Evolutionary conservation across 192 early-diverging fungal species (phyloP).

Genomic region (Backusella mclennaniae): DNA sequence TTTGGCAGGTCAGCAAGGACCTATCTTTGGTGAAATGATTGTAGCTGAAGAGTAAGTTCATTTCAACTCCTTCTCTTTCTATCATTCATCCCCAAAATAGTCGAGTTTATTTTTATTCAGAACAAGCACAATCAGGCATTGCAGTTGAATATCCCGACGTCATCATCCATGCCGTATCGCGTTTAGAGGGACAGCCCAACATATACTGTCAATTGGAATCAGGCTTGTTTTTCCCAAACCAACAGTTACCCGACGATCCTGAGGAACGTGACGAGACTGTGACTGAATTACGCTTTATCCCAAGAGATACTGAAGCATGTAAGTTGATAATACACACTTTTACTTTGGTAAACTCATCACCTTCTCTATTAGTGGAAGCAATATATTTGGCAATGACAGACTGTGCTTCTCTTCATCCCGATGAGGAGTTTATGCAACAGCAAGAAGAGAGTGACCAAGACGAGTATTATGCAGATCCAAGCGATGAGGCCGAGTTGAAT

Average conservation of each 20-base stretch:
- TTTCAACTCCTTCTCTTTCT: too few species aligned
- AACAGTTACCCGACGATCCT: conserved; percentile 28
- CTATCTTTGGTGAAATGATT: conserved; percentile 45
- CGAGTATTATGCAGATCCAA: conserved; percentile 26
- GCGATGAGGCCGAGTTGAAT: conserved; percentile 38
- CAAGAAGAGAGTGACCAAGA: conserved; percentile 40
- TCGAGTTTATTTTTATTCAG: conserved; percentile 54
- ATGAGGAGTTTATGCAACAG: conserved; percentile 46
- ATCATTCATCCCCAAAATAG: conserved; percentile 22
- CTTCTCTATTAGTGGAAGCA: conserved; percentile 51
- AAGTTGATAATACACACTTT: conserved; percentile 7
- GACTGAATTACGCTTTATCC: conserved; percentile 59
- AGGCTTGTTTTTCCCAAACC: conserved; percentile 35
- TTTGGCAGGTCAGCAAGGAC: conserved; percentile 13
- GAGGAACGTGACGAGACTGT: conserved; percentile 46
- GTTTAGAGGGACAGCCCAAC: conserved; percentile 47
- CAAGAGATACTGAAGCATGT: conserved; percentile 55
- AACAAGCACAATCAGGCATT: conserved; percentile 41
- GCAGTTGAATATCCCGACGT: conserved; percentile 63
- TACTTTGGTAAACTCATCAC: background rate
- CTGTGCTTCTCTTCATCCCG: conserved; percentile 70
- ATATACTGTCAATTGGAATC: conserved; percentile 69
- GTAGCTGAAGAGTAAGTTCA: conserved; percentile 45
- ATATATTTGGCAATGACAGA: conserved; percentile 65
- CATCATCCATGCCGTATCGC: conserved; percentile 69